These are phyloP conservation scores for Phoma sp. DNA, from an alignment of 2,329 filamentous ascomycete genomes.

Conservation along the genomic window DNA sequence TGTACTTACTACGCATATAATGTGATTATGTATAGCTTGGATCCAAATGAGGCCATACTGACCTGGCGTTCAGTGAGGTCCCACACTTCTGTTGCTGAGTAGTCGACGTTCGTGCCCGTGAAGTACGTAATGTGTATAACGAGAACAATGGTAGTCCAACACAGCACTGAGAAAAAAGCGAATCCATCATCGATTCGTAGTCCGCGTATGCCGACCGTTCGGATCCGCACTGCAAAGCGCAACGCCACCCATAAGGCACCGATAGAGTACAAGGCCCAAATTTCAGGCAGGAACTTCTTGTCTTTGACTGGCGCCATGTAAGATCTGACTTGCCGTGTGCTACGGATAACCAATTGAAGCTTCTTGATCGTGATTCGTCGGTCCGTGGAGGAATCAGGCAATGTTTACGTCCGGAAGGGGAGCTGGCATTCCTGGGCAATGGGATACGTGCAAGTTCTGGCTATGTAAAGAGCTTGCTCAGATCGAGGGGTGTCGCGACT, in stretches of 20 bases:
- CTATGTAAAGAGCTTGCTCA: no score
- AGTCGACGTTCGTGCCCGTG: conserved; percentile 14
- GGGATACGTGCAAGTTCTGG: no score
- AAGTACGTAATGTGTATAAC: conserved; percentile 17
- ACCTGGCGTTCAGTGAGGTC: conserved; percentile 9
- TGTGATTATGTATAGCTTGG: conserved; percentile 18
- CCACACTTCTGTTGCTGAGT: conserved; percentile 11
- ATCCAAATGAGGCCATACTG: conserved; percentile 1
- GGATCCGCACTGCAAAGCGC: conserved; percentile 9
- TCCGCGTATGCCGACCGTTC: conserved; percentile 1
- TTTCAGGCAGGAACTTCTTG: conserved; percentile 12
- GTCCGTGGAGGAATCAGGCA: no score
- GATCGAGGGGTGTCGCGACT: no score
- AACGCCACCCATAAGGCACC: conserved; percentile 4
- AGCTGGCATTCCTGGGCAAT: no score
- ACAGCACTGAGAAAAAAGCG: conserved; percentile 10
- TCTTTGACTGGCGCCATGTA: conserved; percentile 12
- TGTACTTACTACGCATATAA: conserved; percentile 18
- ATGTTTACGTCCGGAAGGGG: no score
- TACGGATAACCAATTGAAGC: background rate
- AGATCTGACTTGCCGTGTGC: background rate
- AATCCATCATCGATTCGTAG: conserved; percentile 13
- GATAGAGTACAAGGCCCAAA: conserved; percentile 11
- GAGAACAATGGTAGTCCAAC: conserved; percentile 13
- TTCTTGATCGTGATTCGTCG: no score